phyloP scores from a whole-genome alignment of 176 grass and related monocot species.

The Ananas comosus region DNA sequence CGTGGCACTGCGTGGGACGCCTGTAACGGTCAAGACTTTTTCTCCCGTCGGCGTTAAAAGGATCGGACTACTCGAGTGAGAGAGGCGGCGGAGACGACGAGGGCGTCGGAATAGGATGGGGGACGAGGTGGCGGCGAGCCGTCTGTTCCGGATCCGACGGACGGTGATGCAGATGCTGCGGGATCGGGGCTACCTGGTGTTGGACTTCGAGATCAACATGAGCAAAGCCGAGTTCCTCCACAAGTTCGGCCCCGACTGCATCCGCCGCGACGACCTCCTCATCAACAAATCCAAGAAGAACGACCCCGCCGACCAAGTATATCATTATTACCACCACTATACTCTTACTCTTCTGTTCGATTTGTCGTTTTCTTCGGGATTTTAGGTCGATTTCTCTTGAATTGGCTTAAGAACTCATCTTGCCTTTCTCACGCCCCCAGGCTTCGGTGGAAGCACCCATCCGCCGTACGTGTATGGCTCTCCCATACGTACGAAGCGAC shows the following conservation, averaged over 20 bases:
- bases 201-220: conserved; percentile 72
- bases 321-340: neutral
- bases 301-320: conserved; percentile 64
- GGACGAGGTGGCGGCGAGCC: conserved; percentile 42
- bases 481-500: too few species aligned
- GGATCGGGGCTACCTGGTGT: conserved; percentile 79
- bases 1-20: too few species aligned
- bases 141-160: conserved; percentile 57
- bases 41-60: neutral
- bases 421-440: too few species aligned
- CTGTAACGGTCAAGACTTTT: neutral
- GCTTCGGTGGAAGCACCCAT: too few species aligned
- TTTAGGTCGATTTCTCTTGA: too few species aligned
- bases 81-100: neutral
- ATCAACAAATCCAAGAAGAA: conserved; percentile 94
- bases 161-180: conserved; percentile 98
- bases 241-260: conserved; percentile 63
- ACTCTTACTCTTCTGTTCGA: neutral
- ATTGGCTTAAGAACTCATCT: too few species aligned
- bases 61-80: neutral
- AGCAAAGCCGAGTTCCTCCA: conserved; percentile 53
- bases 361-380: too few species aligned
- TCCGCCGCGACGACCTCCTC: conserved; percentile 77
- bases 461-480: too few species aligned
- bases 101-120: conserved; percentile 18